phyloP scores from a whole-genome alignment of 371 early-diverging fungal species.

The Mortierella polycephala region DNA sequence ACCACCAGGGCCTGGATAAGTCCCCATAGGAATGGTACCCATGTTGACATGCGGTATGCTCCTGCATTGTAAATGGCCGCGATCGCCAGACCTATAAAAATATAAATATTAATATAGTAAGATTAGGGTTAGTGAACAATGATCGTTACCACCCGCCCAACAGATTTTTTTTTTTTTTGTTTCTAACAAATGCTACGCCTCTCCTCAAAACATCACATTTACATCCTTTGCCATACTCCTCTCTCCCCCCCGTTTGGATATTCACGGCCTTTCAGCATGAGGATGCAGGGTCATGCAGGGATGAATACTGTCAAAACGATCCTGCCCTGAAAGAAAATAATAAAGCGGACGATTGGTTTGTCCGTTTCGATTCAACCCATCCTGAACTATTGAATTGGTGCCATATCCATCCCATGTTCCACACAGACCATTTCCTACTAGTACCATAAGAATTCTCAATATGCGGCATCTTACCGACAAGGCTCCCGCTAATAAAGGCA shows the following conservation, averaged over 20 bases:
- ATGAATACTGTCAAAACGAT: no score
- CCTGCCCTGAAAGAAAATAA: no score
- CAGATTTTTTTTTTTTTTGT: not conserved
- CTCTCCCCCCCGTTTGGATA: no score
- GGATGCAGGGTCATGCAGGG: no score
- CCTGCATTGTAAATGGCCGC: conserved; percentile 72
- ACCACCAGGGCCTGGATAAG: conserved; percentile 71
- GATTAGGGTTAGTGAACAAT: not conserved
- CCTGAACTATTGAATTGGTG: not conserved
- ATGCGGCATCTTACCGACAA: conserved; percentile 60
- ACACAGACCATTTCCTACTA: not conserved
- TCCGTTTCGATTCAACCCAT: no score
- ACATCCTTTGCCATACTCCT: no score
- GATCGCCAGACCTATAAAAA: conserved; percentile 63
- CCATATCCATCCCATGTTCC: not conserved
- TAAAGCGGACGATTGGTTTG: no score
- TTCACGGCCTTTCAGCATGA: no score
- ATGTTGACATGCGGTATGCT: conserved; percentile 74
- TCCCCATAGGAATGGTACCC: conserved; percentile 79
- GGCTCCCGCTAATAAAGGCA: conserved; percentile 68
- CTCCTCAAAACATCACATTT: no score
- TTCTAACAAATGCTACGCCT: no score
- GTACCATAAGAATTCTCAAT: not conserved
- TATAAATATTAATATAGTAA: not conserved
- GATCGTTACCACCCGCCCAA: not conserved